Evolutionary conservation across 176 grass and related monocot genomes (phyloP).

Genomic region (Avena sativa): DNA sequence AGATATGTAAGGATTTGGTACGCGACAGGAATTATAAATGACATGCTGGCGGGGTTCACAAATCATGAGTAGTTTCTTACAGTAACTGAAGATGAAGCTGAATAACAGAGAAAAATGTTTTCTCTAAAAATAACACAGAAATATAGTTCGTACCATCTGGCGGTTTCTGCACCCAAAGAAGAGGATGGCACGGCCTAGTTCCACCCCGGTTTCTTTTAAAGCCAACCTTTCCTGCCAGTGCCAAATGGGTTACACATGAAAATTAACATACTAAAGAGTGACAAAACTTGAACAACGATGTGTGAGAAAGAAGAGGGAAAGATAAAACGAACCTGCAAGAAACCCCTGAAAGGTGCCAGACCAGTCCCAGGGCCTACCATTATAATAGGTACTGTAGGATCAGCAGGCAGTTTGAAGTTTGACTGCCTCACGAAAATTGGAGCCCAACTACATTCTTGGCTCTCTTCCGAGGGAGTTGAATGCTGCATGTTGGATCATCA

Average conservation of each 20-base stretch:
- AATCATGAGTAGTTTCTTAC: background rate
- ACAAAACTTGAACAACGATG: slow-evolving; percentile 17
- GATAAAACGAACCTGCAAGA: slow-evolving; percentile 76
- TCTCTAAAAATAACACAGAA: slow-evolving; percentile 10
- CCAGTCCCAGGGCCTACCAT: slow-evolving; percentile 99
- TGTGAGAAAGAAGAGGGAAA: background rate
- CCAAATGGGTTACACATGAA: slow-evolving; percentile 20
- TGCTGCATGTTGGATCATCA: slow-evolving; percentile 52
- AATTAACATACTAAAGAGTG: background rate
- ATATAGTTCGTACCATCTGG: slow-evolving; percentile 66
- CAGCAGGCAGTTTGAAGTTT: slow-evolving; percentile 91
- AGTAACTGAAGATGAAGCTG: background rate
- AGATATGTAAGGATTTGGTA: background rate
- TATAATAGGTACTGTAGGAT: slow-evolving; percentile 79
- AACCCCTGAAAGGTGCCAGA: slow-evolving; percentile 95
- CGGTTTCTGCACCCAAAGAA: slow-evolving; percentile 99
- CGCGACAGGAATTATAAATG: slow-evolving; percentile 2
- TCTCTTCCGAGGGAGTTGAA: slow-evolving; percentile 71
- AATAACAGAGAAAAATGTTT: slow-evolving; percentile 20
- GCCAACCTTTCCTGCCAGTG: slow-evolving; percentile 76
- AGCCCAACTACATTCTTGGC: slow-evolving; percentile 77
- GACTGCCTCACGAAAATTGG: slow-evolving; percentile 92
- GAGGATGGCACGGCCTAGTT: slow-evolving; percentile 75
- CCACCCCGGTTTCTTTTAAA: slow-evolving; percentile 63
- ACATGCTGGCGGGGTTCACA: background rate